Evolutionary conservation across 345 rosid genomes (phyloP).

Genomic region (Boechera stricta): DNA sequence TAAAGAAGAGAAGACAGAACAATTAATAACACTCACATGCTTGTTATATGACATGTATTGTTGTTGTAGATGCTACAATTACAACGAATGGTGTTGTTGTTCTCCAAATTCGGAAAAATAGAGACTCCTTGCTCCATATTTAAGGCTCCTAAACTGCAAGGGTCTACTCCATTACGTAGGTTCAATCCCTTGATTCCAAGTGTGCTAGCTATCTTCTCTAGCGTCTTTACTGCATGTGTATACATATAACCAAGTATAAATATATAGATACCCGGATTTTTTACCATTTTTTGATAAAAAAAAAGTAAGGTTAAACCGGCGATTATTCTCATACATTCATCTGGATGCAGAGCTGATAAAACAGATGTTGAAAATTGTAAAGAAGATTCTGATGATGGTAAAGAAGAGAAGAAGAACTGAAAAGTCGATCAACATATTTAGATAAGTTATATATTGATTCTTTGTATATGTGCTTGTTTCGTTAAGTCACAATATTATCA

Average conservation of each 20-base stretch:
- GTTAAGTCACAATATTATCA: neutral
- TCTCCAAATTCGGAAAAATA: neutral
- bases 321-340: constrained; percentile 7
- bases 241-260: neutral
- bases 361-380: neutral
- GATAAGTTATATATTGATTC: neutral
- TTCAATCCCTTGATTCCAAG: constrained; percentile 11
- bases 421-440: neutral
- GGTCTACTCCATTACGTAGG: neutral
- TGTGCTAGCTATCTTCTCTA: constrained; percentile 22
- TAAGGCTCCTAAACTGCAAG: neutral
- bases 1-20: neutral
- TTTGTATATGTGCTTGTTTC: neutral
- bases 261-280: too few relatives aligned
- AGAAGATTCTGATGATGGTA: constrained; percentile 11
- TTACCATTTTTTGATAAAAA: too few relatives aligned
- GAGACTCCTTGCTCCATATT: neutral
- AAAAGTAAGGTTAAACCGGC: neutral
- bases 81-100: constrained; percentile 17
- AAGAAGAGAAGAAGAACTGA: constrained; percentile 1
- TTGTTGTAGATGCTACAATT: neutral
- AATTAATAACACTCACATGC: constrained; percentile 12
- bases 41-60: constrained; percentile 22
- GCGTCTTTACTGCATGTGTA: neutral
- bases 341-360: constrained; percentile 24